Evolutionary conservation across 495 filamentous ascomycete species (phyloP), one percentile per base, ranked within the genome.

Genomic region (Annulohypoxylon maeteangense): DNA sequence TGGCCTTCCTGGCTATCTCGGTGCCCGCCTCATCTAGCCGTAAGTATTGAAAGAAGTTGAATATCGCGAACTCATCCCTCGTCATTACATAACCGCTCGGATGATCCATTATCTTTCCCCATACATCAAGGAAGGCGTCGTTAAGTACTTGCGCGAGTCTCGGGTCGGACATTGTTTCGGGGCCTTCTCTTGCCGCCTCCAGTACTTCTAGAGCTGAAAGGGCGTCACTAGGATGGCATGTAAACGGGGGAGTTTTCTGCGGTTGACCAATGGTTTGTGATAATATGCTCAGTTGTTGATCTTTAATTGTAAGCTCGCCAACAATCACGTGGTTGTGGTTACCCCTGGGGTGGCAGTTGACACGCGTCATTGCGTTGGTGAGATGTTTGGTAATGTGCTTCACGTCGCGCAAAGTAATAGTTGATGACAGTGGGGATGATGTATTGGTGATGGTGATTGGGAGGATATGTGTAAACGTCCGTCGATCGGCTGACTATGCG

Each of bases 21-120:
- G 16, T 20, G 1, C 32, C 1, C 2, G 36, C 14, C 25, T n/a
- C 0, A 14, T 50, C 12, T 42, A 51, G 23, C 10, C 4, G 10
- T 5, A 57, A 23, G 34, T 27, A 2, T 10, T 90, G 87, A 76
- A 89, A 93, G 74, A 88, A 94, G 77, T 89, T 94, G 85, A 94
- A 93, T 27, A 95, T 82, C 14, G 90, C 86, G 68, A 93, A 93
- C 75, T 95, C 91, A 71, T 91, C 86, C 57, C 83, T 81, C 8
- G 78, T 86, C 78, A 94, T 87, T 14, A 93, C 74, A 77, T 93
- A 94, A 7, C 76, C 76, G n/a, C 86, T 78, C 4, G 88, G 90
- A n/a, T 38, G 88, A 78, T 4, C 80, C 80, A 87, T 68, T 25
- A 95, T 81, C 62, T 84, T 89, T 6, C 64, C 71, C 91, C 90